phyloP scores from a whole-genome alignment of 345 rosid genomes.

The Acer yangbiense region DNA sequence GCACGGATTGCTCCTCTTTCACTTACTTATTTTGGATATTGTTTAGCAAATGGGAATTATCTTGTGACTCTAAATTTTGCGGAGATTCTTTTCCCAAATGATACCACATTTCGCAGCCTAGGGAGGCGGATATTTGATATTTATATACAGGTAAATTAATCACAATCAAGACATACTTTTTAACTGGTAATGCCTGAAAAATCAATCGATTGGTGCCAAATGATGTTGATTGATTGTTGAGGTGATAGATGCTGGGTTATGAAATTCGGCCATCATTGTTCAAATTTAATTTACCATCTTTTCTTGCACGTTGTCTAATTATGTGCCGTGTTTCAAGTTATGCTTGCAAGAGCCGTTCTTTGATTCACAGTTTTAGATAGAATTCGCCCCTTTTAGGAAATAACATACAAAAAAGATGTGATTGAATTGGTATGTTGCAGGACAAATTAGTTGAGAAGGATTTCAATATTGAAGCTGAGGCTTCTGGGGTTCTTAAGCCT shows the following conservation, averaged over 20 bases:
- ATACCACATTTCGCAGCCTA: slow-evolving; percentile 32
- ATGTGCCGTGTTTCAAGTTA: neutral
- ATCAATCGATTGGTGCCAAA: neutral
- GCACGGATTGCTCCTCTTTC: slow-evolving; percentile 45
- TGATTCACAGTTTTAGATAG: neutral
- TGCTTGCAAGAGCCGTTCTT: neutral
- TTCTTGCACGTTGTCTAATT: neutral
- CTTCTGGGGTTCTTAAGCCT: slow-evolving; percentile 27
- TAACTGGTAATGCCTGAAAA: neutral
- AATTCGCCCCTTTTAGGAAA: neutral
- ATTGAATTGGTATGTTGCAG: slow-evolving; percentile 25
- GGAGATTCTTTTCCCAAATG: slow-evolving; percentile 39
- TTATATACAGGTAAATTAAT: slow-evolving; percentile 40
- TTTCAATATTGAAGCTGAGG: slow-evolving; percentile 34
- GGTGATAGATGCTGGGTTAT: too few species aligned
- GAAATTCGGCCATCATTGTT: too few species aligned
- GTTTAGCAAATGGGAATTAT: slow-evolving; percentile 47
- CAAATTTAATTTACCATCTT: neutral
- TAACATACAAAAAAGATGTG: neutral
- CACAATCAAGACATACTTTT: neutral
- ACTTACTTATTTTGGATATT: slow-evolving; percentile 44
- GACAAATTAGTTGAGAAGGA: slow-evolving; percentile 28
- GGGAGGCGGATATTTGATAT: slow-evolving; percentile 47
- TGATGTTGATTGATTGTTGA: neutral
- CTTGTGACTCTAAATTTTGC: slow-evolving; percentile 41